phyloP scores from a whole-genome alignment of 106 monocot species.

The Dendrobium officinale region DNA sequence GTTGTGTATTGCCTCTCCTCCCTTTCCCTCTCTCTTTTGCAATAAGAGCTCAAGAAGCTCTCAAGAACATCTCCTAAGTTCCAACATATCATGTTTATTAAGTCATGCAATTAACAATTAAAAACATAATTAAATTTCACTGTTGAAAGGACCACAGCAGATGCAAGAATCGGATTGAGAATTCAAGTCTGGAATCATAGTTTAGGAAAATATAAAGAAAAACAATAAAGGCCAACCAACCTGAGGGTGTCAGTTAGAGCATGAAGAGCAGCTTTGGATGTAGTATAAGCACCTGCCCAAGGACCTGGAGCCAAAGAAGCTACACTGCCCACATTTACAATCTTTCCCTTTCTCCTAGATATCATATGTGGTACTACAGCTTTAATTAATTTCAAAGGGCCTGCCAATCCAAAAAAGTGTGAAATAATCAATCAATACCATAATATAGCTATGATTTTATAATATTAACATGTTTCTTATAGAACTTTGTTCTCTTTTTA shows the following conservation, averaged over 20 bases:
- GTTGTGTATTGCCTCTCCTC: too few species aligned
- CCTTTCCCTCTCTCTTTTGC: too few species aligned
- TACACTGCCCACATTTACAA: constrained; percentile 90
- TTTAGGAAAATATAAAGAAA: not conserved
- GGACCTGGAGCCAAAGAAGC: constrained; percentile 83
- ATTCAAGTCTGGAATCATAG: not conserved
- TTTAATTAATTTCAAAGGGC: constrained; percentile 68
- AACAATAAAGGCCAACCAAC: constrained; percentile 17
- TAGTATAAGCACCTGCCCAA: constrained; percentile 83
- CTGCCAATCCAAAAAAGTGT: constrained; percentile 22
- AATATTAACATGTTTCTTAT: not conserved
- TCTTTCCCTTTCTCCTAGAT: constrained; percentile 58
- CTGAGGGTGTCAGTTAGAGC: constrained; percentile 75
- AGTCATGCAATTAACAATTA: not conserved
- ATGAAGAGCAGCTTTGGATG: constrained; percentile 85
- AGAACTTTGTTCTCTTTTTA: not conserved
- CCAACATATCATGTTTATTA: not conserved
- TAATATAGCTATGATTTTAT: not conserved
- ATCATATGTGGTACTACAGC: constrained; percentile 80
- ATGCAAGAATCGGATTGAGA: not conserved
- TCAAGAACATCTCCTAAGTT: too few species aligned
- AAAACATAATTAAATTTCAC: not conserved
- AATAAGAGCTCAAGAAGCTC: too few species aligned
- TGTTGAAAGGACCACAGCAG: not conserved
- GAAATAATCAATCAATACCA: not conserved